Conservation (phyloP, 1,284 basidiomycete genomes). For the Puccinia polysora region DNA sequence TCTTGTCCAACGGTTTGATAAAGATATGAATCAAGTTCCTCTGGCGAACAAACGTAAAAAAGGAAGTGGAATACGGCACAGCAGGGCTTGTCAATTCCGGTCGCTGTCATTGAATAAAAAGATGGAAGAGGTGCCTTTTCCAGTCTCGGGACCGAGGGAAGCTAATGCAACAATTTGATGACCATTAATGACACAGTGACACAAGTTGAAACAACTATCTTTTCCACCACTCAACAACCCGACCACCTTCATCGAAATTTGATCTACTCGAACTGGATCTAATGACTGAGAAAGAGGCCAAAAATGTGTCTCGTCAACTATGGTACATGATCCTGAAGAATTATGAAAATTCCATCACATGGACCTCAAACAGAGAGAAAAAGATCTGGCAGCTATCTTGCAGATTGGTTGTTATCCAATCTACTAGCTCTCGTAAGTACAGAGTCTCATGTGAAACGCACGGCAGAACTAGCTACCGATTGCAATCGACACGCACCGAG, state of each 20-base stretch:
- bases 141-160: constrained; percentile 73
- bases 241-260: constrained; percentile 74
- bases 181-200: constrained; percentile 79
- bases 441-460: constrained; percentile 1
- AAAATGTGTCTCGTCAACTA: constrained; percentile 26
- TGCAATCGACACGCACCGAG: neutral
- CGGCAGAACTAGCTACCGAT: neutral
- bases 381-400: neutral
- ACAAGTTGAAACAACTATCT: constrained; percentile 92
- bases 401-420: neutral
- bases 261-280: neutral
- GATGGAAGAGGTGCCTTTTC: constrained; percentile 61
- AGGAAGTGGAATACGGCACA: neutral
- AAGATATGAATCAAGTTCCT: constrained; percentile 97
- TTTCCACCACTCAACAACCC: constrained; percentile 95
- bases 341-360: neutral
- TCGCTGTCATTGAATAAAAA: neutral
- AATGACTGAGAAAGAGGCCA: neutral
- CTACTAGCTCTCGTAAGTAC: neutral
- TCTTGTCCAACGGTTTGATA: constrained; percentile 98
- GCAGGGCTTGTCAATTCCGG: neutral
- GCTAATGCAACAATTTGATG: constrained; percentile 86
- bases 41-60: constrained; percentile 56
- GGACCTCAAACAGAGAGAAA: constrained; percentile 31
- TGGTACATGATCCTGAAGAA: constrained; percentile 1